Conservation (phyloP, 352 stramenopile species). For the Phytophthora foliorum region DNA sequence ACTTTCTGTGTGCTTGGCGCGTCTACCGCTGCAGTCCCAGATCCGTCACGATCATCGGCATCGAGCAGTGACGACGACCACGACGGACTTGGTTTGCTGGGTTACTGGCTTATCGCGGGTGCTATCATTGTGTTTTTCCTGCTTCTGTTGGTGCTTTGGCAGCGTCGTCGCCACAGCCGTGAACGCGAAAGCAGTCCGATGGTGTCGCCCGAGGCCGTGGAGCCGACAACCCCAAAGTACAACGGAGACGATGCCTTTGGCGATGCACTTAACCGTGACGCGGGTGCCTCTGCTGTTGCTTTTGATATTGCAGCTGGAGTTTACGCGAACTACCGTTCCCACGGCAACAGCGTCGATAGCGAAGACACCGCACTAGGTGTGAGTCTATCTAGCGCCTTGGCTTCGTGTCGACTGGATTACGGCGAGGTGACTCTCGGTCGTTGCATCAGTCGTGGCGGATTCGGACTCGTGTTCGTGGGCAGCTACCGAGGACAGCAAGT, state of each 20-base stretch:
- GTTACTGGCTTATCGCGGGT: constrained; percentile 47
- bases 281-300: neutral
- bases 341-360: constrained; percentile 39
- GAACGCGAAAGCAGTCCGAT: constrained; percentile 34
- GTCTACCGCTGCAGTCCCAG: constrained; percentile 29
- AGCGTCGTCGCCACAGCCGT: constrained; percentile 36
- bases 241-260: constrained; percentile 30
- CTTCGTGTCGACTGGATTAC: constrained; percentile 45
- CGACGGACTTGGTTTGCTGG: constrained; percentile 24
- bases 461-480: constrained; percentile 57
- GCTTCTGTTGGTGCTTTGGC: constrained; percentile 42
- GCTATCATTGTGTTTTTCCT: constrained; percentile 45
- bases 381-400: constrained; percentile 42
- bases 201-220: constrained; percentile 32
- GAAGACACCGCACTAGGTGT: constrained; percentile 40
- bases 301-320: neutral
- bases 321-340: constrained; percentile 25
- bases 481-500: constrained; percentile 47
- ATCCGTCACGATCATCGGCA: constrained; percentile 28
- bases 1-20: constrained; percentile 52
- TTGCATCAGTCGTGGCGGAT: constrained; percentile 51
- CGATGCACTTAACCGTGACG: constrained; percentile 26
- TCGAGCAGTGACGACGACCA: constrained; percentile 20
- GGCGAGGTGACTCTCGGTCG: constrained; percentile 45
- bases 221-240: constrained; percentile 35